Conservation (phyloP, 2,329 filamentous ascomycete genomes). For the Pestalotiopsis sp. region DNA sequence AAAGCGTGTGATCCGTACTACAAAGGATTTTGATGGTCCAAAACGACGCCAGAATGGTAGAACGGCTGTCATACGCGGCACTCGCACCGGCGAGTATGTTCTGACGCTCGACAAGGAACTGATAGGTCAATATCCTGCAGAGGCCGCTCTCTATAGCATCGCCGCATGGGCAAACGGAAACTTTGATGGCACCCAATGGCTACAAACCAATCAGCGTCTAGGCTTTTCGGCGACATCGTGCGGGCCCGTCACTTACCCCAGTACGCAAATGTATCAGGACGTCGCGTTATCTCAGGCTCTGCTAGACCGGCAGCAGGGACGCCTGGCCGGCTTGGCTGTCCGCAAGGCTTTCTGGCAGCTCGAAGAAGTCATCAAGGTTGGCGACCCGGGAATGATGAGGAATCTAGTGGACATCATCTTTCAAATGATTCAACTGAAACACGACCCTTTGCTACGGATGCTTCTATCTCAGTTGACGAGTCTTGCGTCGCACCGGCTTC, state of each 20-base stretch:
- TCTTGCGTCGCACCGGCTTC: not conserved
- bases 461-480: constrained; percentile 1
- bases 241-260: not conserved
- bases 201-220: not conserved
- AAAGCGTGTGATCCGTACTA: not conserved
- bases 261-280: constrained; percentile 7
- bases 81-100: not conserved
- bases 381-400: constrained; percentile 8
- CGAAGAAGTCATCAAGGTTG: constrained; percentile 1
- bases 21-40: not conserved
- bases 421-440: constrained; percentile 6
- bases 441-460: not conserved
- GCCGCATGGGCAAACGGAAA: not conserved
- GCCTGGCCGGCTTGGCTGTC: constrained; percentile 5
- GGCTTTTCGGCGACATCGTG: not conserved
- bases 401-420: constrained; percentile 7
- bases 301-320: not conserved
- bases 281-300: not conserved
- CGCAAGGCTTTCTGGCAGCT: constrained; percentile 9
- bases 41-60: not conserved
- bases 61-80: not conserved
- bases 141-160: not conserved
- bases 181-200: constrained; percentile 3
- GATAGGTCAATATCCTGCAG: not conserved
- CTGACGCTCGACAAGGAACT: not conserved